Evolutionary conservation across 2,329 filamentous ascomycete species (phyloP), one percentile per base, ranked within the genome.

Genomic region (Colletotrichum brevisporum): DNA sequence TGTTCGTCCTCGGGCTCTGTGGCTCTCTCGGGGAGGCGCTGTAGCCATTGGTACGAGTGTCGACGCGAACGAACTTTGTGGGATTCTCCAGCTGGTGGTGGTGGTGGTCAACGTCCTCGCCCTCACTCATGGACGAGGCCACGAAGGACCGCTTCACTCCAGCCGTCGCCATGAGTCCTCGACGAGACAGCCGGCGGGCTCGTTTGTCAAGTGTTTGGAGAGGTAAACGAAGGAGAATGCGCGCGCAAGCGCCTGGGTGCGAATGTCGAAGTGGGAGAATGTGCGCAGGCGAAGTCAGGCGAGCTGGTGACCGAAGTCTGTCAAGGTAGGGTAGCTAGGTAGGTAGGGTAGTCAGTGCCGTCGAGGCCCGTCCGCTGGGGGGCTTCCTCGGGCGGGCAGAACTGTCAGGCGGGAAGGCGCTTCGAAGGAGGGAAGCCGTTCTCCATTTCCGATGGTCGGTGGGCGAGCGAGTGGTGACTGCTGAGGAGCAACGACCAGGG

Each of bases 101-200:
- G 43, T 41, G 59, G 47, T 67, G 27, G n/a, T 70, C 61, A 26
- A 73, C 71, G 36, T 76, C 77, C 26, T 74, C 73, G 36, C 31
- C 3, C 31, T 76, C 76, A 52, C 77, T 74, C 57, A 75, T 74
- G 63, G 78, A 75, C 74, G 81, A 77, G 55, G 77, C 73, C 64
- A 75, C 73, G n/a, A 81, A 76, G 15, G 79, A 75, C 75, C 82
- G 77, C 75, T 83, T 84, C 63, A 83, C 76, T 62, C 81, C 81
- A 15, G 81, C 79, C 71, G 80, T 79, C 56, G 71, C 73, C 66
- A 74, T 50, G 18, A 24, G 47, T 55, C 60, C 51, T 69, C 56
- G 26, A 15, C 56, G 51, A 48, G 45, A 39, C 52, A 24, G 53
- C 62, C 31, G 5, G 43, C 24, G 66, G 56, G 63, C 56, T 26